These are phyloP conservation scores for Moniliella sp. DNA, from an alignment of 1,284 basidiomycete species.

Conservation along the genomic window DNA sequence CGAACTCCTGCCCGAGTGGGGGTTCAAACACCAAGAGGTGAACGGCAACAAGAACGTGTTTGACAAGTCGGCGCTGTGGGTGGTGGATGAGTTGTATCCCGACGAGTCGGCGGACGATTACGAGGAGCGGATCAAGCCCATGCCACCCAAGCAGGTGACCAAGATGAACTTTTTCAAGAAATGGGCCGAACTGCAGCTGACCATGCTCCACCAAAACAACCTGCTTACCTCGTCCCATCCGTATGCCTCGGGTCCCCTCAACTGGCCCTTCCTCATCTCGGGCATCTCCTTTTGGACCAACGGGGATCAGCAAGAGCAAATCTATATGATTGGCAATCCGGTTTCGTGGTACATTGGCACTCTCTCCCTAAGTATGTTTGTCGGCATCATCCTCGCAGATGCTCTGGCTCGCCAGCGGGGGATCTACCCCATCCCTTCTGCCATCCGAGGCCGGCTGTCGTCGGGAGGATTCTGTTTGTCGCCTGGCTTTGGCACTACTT, in stretches of 20 bases:
- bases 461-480: constrained; percentile 83
- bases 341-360: constrained; percentile 85
- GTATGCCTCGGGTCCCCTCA: constrained; percentile 76
- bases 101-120: constrained; percentile 39
- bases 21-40: constrained; percentile 82
- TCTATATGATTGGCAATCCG: constrained; percentile 85
- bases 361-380: constrained; percentile 59
- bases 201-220: constrained; percentile 95
- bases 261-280: constrained; percentile 86
- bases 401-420: constrained; percentile 64
- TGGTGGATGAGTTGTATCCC: constrained; percentile 56
- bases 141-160: constrained; percentile 47
- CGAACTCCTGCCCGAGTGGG: constrained; percentile 75
- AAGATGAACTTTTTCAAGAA: constrained; percentile 78
- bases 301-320: constrained; percentile 40
- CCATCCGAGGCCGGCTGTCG: constrained; percentile 66
- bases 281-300: constrained; percentile 95
- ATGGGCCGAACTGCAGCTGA: constrained; percentile 76
- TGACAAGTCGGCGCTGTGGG: constrained; percentile 70
- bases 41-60: constrained; percentile 84
- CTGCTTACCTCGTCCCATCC: constrained; percentile 83
- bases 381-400: constrained; percentile 77
- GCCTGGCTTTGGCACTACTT: constrained; percentile 86
- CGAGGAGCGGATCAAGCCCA: constrained; percentile 12
- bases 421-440: constrained; percentile 54